Base-by-base conservation (phyloP, 2,329 filamentous ascomycete species). In the Shiraia sp. region DNA sequence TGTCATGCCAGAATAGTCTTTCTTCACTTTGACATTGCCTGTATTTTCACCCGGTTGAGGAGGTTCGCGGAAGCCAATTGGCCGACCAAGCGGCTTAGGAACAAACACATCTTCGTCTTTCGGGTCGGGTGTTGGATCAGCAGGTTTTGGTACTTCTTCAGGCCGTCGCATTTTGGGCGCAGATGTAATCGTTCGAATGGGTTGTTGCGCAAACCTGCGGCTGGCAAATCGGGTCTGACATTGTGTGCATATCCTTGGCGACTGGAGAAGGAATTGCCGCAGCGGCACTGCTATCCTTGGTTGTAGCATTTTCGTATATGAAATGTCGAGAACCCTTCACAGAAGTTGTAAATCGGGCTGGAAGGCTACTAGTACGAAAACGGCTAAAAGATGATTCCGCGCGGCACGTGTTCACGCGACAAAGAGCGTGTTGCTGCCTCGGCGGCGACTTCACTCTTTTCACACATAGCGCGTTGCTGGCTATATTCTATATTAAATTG, bases 31-130 rank as follows among this genome's bases (percentile, higher is more conserved):
- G 59, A 95, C 88, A 47, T 87, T 69, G 38, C 90, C 90, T 2
- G 83, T 86, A 71, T 97, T 96, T 68, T 97, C 85, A 45, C 90
- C 90, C 10, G 81, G 72, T 43, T 77, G 72, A 0, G 93, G 93
- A 2, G 90, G 87, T 26, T 81, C 72, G 9, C 78, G 76, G 70
- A 95, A 82, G 49, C 93, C 93, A 54, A 99, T 92, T 10, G 93
- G 92, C 26, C 89, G 83, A 27, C 75, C 74, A 39, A 85, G 75
- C 1, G 74, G 74, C 34, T 76, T 74, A 6, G 79, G 80, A 6
- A 72, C 70, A 61, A 79, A 79, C 15, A 61, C 46, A 31, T 66
- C 63, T 29, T 64, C 53, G 30, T 61, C 57, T 49, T 56, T 51
- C 1, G 44, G 45, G 17, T 49, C 50, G 29, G 41, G 45, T 13